Evolutionary conservation across 2,329 filamentous ascomycete species (phyloP), one percentile per base, ranked within the genome.

Genomic region (Seiridium unicorne): DNA sequence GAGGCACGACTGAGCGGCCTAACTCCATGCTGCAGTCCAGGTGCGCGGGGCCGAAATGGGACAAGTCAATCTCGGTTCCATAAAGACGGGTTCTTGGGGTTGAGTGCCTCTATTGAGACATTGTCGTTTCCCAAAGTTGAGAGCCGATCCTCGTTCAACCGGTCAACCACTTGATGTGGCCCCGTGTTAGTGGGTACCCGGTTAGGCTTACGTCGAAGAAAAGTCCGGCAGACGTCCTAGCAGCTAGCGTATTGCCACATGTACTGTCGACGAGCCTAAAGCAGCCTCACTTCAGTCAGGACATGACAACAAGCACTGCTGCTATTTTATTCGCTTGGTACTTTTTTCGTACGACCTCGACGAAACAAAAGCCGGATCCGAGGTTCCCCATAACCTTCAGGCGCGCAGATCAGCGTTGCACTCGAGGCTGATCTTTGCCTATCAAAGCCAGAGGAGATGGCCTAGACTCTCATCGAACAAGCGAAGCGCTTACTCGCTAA

Each of bases 1-100:
- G 57, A 18, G 44, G 57, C 18, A 59, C 57, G n/a, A 59, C 42
- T 11, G 57, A 59, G 36, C 47, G 57, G 32, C 34, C 57, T 13
- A 59, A 35, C 18, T 59, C 57, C 57, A 59, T 59, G 57, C 42
- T 48, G 36, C 32, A 46, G 26, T 42, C 18, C 26, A n/a, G 35
- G 13, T 10, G 5, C 10, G 53, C 10, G 9, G 36, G 10, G 40
- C 36, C 32, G 36, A 42, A n/a, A 18, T 38, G 36, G 32, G 35
- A 18, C 35, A 34, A 32, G 8, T 11, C n/a, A n/a, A 13, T 5
- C 4, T 9, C 35, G 18, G 1, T 42, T 42, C 38, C 38, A 42
- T 42, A 7, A 8, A 42, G 38, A 8, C 38, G 38, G 38, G 7
- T 7, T 42, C 13, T 42, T 13, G 13, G 7, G 13, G 13, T 42